These are phyloP conservation scores for Xylariaceae sp. DNA, from an alignment of 2,329 filamentous ascomycete genomes.

Conservation along the genomic window DNA sequence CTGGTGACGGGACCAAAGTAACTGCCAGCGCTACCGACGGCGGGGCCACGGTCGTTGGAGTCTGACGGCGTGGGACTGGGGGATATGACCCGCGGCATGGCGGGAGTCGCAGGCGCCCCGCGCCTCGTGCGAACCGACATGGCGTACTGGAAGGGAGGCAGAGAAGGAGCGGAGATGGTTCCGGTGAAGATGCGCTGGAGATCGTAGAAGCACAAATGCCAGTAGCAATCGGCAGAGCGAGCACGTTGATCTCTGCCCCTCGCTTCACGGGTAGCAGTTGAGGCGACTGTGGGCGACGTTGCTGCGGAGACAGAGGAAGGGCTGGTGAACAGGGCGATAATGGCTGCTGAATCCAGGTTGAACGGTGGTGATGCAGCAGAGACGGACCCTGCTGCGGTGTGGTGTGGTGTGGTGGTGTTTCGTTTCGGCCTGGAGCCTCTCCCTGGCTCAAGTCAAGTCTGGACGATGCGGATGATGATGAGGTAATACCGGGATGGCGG, in stretches of 20 bases:
- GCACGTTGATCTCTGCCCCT: conserved; percentile 48
- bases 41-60: conserved; percentile 41
- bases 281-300: not conserved
- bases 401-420: not conserved
- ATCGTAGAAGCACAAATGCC: conserved; percentile 45
- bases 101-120: conserved; percentile 52
- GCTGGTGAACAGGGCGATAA: conserved; percentile 33
- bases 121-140: conserved; percentile 51
- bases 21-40: conserved; percentile 39
- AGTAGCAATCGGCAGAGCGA: conserved; percentile 36
- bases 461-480: conserved; percentile 10
- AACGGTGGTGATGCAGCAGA: conserved; percentile 50
- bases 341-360: conserved; percentile 56
- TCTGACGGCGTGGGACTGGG: conserved; percentile 75
- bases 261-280: conserved; percentile 34
- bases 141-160: conserved; percentile 55
- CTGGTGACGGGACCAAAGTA: conserved; percentile 74
- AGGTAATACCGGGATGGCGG: conserved; percentile 7
- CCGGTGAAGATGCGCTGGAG: conserved; percentile 52
- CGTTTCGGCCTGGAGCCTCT: not conserved
- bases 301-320: conserved; percentile 12
- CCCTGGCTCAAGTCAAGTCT: conserved; percentile 6
- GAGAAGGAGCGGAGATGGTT: conserved; percentile 50
- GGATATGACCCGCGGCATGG: conserved; percentile 82
- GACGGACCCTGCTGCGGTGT: conserved; percentile 56